Evolutionary conservation across 495 filamentous ascomycete genomes (phyloP).

Genomic region (Penicillium robsamsonii): DNA sequence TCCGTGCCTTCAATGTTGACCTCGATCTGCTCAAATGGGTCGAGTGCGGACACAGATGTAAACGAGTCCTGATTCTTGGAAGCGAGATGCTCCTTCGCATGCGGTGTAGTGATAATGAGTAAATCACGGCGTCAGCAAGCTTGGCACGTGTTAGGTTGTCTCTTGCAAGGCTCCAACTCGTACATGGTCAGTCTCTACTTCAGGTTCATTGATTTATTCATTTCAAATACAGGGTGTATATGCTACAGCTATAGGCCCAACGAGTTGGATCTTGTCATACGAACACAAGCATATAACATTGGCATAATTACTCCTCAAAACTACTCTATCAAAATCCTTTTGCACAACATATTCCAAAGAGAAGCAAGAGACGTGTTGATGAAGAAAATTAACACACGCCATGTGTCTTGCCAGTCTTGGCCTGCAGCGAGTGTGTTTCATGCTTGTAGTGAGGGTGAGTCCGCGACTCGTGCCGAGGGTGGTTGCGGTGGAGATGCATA

Average conservation of each 20-base stretch:
- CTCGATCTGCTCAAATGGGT: constrained; percentile 53
- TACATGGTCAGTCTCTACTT: too few species aligned
- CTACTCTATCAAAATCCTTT: not conserved
- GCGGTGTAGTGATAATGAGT: constrained; percentile 64
- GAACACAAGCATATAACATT: not conserved
- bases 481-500: constrained; percentile 54
- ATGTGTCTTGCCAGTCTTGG: constrained; percentile 85
- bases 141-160: not conserved
- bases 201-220: not conserved
- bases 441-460: constrained; percentile 66
- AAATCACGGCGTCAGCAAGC: constrained; percentile 55
- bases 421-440: constrained; percentile 83
- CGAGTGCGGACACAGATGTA: constrained; percentile 51
- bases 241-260: not conserved
- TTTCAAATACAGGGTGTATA: not conserved
- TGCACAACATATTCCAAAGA: not conserved
- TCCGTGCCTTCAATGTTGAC: constrained; percentile 41
- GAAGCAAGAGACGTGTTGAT: not conserved
- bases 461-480: constrained; percentile 54
- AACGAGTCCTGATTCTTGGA: constrained; percentile 49
- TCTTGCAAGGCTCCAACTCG: too few species aligned
- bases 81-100: constrained; percentile 55
- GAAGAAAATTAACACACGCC: constrained; percentile 60
- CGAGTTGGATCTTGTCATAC: not conserved
- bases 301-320: not conserved